Percentiles rank a stretch among this genome's conserved stretches.
Evolutionary conservation across 2,329 filamentous ascomycete species (phyloP).

Genomic region (Camptophora hylomeconis): DNA sequence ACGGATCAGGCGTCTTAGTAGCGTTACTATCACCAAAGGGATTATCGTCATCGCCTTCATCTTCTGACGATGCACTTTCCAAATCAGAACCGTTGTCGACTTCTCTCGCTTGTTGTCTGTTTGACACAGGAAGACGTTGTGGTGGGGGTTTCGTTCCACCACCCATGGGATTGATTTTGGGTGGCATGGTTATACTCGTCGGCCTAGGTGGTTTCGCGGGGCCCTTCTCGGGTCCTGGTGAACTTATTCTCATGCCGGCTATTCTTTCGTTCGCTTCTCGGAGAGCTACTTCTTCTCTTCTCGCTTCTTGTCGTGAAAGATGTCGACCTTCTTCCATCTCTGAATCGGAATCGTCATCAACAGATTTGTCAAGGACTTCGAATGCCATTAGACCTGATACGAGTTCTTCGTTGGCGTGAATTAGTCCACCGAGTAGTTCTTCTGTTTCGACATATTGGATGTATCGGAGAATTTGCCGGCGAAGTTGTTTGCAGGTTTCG

Average conservation of each 20-base stretch:
- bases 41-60: constrained; percentile 59
- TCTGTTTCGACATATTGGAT: constrained; percentile 86
- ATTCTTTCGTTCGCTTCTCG: constrained; percentile 28
- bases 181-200: constrained; percentile 26
- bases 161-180: too few relatives aligned
- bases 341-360: constrained; percentile 51
- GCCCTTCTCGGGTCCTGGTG: too few relatives aligned
- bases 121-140: constrained; percentile 11
- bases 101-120: constrained; percentile 16
- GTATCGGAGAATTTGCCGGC: constrained; percentile 76
- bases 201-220: constrained; percentile 39
- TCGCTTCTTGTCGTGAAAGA: constrained; percentile 14
- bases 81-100: constrained; percentile 34
- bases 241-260: constrained; percentile 32
- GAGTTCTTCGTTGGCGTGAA: constrained; percentile 93
- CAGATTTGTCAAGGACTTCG: constrained; percentile 66
- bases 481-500: constrained; percentile 72
- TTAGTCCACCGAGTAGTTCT: constrained; percentile 77
- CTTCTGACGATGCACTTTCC: constrained; percentile 35
- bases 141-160: too few relatives aligned
- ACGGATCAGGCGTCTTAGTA: constrained; percentile 39
- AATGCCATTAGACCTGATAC: constrained; percentile 86
- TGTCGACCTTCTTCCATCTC: constrained; percentile 44
- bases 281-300: constrained; percentile 13
- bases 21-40: constrained; percentile 78